Base-by-base conservation (phyloP, 2,329 filamentous ascomycete species). In the Aphanocladium album region DNA sequence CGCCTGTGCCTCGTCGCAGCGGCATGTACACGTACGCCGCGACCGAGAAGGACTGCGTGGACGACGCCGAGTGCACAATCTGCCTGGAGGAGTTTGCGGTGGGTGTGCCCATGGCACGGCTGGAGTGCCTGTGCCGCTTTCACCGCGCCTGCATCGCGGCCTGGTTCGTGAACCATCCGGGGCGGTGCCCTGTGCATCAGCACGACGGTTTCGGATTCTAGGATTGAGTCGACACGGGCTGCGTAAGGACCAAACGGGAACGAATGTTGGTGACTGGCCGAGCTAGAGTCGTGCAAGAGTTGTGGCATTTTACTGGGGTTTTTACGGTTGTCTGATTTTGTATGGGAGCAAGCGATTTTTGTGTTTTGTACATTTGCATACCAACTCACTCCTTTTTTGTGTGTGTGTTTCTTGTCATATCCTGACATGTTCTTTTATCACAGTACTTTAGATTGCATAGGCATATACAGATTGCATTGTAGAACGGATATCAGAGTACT, bases 1-100 rank as follows among this genome's bases (percentile, higher is more conserved):
- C 72, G 11, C 68, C 73, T 11, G 71, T 70, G 9, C 74, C 75
- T 45, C 76, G 83, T 21, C 74, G 79, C 60, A 85, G 83, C 0
- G 83, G 84, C 56, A 85, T 88, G 77, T 86, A 88, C 64, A 81
- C 83, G 0, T 89, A 89, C 66, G 64, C 76, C 23, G 85, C 86
- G 1, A 88, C 85, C 11, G 86, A 88, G 67, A 89, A 88, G 73
- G 86, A 89, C 69, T 87, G 84, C 65, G 80, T 86, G n/a, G 83
- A 87, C 64, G 82, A 83, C 61, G 85, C 84, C 3, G 86, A 89
- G 72, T 88, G 85, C 68, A 87, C 84, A 5, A 88, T 89, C 55
- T 89, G 86, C 65, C 75, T 89, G 2, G 86, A 88, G 66, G 85
- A 88, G 69, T 87, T 87, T 63, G 80, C 83, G 62, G 83, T 82